A percentile compares a stretch with the other conserved stretches of the same genome.
Conservation (phyloP, 1,139 yeast genomes). For the Debaryomyces fabryi region DNA sequence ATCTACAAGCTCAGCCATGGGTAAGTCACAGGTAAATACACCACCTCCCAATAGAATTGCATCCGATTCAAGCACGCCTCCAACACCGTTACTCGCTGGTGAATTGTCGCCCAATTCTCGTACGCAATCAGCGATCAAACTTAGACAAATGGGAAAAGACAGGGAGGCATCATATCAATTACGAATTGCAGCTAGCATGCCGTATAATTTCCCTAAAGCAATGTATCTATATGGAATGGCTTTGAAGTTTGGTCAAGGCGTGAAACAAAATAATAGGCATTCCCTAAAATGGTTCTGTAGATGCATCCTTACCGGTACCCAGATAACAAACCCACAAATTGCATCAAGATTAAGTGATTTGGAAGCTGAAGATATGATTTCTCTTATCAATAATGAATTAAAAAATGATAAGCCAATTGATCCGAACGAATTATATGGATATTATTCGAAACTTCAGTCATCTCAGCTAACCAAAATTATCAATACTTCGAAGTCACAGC, state of each 20-base stretch:
- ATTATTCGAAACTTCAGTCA: slow-evolving; percentile 30
- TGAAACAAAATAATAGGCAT: slow-evolving; percentile 56
- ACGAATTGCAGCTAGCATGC: slow-evolving; percentile 61
- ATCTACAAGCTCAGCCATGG: slow-evolving; percentile 3
- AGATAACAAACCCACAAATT: slow-evolving; percentile 12
- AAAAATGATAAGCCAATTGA: slow-evolving; percentile 29
- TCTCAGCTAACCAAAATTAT: slow-evolving; percentile 31
- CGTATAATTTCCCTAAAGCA: slow-evolving; percentile 60
- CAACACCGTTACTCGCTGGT: slow-evolving; percentile 17
- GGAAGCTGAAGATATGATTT: slow-evolving; percentile 34
- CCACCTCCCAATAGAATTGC: slow-evolving; percentile 8
- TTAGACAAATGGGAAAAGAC: slow-evolving; percentile 60
- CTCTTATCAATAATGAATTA: slow-evolving; percentile 28
- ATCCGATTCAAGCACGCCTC: slow-evolving; percentile 13
- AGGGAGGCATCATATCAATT: slow-evolving; percentile 73
- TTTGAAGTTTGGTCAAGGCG: slow-evolving; percentile 71
- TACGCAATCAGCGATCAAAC: slow-evolving; percentile 53
- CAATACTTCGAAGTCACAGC: slow-evolving; percentile 28
- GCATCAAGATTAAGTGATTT: slow-evolving; percentile 31
- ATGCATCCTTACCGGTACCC: slow-evolving; percentile 27
- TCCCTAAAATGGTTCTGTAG: slow-evolving; percentile 65
- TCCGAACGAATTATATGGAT: slow-evolving; percentile 29
- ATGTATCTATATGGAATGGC: slow-evolving; percentile 75
- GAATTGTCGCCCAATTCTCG: slow-evolving; percentile 40
- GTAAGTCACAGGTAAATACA: slow-evolving; percentile 1